These are phyloP conservation scores for Hypoxylon crocopeplum DNA, from an alignment of 495 filamentous ascomycete genomes.

Conservation along the genomic window DNA sequence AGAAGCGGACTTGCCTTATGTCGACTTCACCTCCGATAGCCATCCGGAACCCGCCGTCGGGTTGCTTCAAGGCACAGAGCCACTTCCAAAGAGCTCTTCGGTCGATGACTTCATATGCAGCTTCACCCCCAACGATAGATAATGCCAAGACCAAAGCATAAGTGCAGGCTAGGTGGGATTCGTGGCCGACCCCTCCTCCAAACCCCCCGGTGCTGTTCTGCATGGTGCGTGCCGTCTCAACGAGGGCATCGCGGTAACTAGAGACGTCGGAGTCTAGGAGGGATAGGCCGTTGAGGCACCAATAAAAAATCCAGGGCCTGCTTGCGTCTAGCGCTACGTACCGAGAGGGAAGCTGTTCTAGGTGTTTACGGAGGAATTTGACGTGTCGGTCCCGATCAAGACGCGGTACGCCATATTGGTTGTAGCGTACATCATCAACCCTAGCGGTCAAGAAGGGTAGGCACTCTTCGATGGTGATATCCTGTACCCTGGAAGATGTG, in stretches of 20 bases:
- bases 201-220: conserved; percentile 89
- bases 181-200: conserved; percentile 91
- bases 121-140: conserved; percentile 74
- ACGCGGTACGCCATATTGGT: conserved; percentile 72
- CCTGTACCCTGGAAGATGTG: conserved; percentile 69
- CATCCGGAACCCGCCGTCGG: conserved; percentile 83
- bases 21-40: conserved; percentile 86
- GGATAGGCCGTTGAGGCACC: conserved; percentile 76
- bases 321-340: conserved; percentile 80
- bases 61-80: conserved; percentile 82
- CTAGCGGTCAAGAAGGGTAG: conserved; percentile 69
- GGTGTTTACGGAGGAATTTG: conserved; percentile 71
- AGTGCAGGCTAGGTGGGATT: conserved; percentile 83
- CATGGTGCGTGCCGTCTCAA: conserved; percentile 73
- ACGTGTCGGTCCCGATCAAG: conserved; percentile 75
- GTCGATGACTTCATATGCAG: conserved; percentile 77
- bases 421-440: conserved; percentile 56
- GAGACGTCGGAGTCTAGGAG: conserved; percentile 79
- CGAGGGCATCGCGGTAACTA: conserved; percentile 69
- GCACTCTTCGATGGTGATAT: conserved; percentile 70
- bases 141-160: conserved; percentile 84
- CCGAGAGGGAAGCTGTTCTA: conserved; percentile 67
- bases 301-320: conserved; percentile 93
- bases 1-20: conserved; percentile 67
- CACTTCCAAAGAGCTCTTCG: conserved; percentile 86